Evolutionary conservation across 1,284 basidiomycete genomes (phyloP).

Genomic region (Sanghuangporus sanghuang): DNA sequence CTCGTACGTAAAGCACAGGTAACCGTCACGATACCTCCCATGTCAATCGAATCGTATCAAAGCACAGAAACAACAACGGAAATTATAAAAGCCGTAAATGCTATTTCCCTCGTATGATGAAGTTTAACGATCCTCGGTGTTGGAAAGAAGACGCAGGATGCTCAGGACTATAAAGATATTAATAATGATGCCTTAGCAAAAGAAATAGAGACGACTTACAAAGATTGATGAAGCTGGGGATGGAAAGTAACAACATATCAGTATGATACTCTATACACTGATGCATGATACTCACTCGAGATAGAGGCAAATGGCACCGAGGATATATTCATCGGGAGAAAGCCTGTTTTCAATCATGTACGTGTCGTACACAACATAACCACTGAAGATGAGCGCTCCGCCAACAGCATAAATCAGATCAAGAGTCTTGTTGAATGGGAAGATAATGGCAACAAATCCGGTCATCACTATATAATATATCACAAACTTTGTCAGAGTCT

Average conservation of each 20-base stretch:
- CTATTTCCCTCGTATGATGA: too few species aligned
- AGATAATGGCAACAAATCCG: conserved; percentile 71
- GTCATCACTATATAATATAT: conserved; percentile 51
- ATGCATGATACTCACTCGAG: conserved; percentile 56
- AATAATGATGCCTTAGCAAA: not conserved
- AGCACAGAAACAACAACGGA: too few species aligned
- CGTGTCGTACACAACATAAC: conserved; percentile 83
- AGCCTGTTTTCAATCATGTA: conserved; percentile 76
- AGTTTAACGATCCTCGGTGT: conserved; percentile 38
- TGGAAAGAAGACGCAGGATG: conserved; percentile 68
- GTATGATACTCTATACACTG: not conserved
- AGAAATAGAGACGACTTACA: conserved; percentile 42
- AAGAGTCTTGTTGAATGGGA: conserved; percentile 73
- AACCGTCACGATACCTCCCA: too few species aligned
- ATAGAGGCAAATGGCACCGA: conserved; percentile 83
- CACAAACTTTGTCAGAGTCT: conserved; percentile 12
- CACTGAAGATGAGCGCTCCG: conserved; percentile 81
- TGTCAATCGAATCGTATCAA: too few species aligned
- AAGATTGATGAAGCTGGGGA: conserved; percentile 61
- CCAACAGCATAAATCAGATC: conserved; percentile 75
- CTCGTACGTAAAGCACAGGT: too few species aligned
- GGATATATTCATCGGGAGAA: conserved; percentile 84
- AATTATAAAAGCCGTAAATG: too few species aligned
- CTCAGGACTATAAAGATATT: conserved; percentile 50
- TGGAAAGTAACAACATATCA: conserved; percentile 7